Base-by-base conservation (phyloP, 2,329 filamentous ascomycete genomes). In the Cytospora paraplurivora region DNA sequence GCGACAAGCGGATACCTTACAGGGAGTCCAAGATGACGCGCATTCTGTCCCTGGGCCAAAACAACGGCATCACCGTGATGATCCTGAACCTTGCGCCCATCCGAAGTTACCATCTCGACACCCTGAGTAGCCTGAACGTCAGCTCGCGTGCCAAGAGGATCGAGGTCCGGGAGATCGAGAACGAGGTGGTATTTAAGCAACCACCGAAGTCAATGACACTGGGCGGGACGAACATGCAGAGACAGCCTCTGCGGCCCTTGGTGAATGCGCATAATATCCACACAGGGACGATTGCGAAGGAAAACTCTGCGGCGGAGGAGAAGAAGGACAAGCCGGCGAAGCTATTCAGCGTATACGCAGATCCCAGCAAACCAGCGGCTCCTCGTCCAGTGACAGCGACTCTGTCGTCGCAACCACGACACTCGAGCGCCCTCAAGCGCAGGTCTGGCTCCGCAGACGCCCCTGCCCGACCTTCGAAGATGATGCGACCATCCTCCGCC, bases 21-120 rank as follows among this genome's bases (percentile, higher is more conserved):
- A 85, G 94, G 62, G 94, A 97, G 74, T 95, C 91, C 60, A 97
- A 98, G 80, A 97, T 98, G 94, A 98, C 95, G 0, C 86, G 94
- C 54, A 97, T 98, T 62, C 78, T 98, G 33, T 94, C 91, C 0
- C 78, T 98, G 10, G 94, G 94, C 3, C 94, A 97, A 78, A 97
- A 98, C 78, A 92, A 96, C 68, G 94, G 95, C 57, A 87, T 97
- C 69, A 97, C 93, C 0, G 85, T 98, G 72, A 98, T 98, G 95
- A 95, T 98, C 64, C 82, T 98, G 44, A 98, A 98, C 72, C 84
- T 98, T 3, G 92, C 94, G 0, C 93, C 95, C 0, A 83, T 96
- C n/a, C 87, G 91, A 67, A 93, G 91, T 69, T 98, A 96, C 73
- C 94, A 98, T 72, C 83, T 97, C 47, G 94, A 98, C 74, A 97